Evolutionary conservation across 2,329 filamentous ascomycete species (phyloP).

Genomic region (Penicillium griseofulvum): DNA sequence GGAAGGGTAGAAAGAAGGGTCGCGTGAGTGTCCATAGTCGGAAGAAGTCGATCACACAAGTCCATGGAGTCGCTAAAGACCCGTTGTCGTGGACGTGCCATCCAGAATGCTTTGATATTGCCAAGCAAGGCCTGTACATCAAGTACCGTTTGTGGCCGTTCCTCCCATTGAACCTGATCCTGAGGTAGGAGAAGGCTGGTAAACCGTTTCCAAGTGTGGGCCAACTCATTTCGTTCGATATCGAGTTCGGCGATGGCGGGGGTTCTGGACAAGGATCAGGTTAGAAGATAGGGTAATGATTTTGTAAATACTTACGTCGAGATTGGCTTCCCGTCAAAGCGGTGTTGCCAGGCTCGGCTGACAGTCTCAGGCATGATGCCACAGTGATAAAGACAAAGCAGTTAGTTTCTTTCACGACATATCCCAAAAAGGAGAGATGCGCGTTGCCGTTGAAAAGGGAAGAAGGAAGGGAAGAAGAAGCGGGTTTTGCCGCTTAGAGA

Average conservation of each 20-base stretch:
- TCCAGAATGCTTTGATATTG: slow-evolving; percentile 30
- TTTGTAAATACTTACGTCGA: slow-evolving; percentile 23
- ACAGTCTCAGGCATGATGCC: slow-evolving; percentile 20
- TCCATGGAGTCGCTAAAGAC: slow-evolving; percentile 26
- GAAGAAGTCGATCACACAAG: slow-evolving; percentile 29
- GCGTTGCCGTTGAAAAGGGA: slow-evolving; percentile 11
- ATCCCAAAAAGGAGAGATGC: slow-evolving; percentile 12
- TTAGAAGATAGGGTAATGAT: background rate
- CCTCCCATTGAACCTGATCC: slow-evolving; percentile 30
- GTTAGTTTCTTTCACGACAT: slow-evolving; percentile 15
- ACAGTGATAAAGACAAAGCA: slow-evolving; percentile 2
- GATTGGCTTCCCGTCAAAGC: slow-evolving; percentile 31
- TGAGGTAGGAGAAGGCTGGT: slow-evolving; percentile 28
- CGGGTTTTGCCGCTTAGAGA: slow-evolving; percentile 21
- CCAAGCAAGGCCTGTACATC: slow-evolving; percentile 31
- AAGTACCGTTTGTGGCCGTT: slow-evolving; percentile 28
- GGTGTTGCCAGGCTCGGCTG: slow-evolving; percentile 22
- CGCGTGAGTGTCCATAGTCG: slow-evolving; percentile 31
- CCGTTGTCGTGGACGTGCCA: slow-evolving; percentile 25
- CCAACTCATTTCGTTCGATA: slow-evolving; percentile 40
- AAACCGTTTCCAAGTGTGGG: slow-evolving; percentile 37
- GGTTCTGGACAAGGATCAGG: slow-evolving; percentile 18
- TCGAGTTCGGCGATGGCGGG: slow-evolving; percentile 36
- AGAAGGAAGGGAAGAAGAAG: slow-evolving; percentile 9
- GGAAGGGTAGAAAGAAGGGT: slow-evolving; percentile 28